These are phyloP conservation scores for Polygonum aviculare DNA, from an alignment of 148 eudicot genomes.

Conservation along the genomic window DNA sequence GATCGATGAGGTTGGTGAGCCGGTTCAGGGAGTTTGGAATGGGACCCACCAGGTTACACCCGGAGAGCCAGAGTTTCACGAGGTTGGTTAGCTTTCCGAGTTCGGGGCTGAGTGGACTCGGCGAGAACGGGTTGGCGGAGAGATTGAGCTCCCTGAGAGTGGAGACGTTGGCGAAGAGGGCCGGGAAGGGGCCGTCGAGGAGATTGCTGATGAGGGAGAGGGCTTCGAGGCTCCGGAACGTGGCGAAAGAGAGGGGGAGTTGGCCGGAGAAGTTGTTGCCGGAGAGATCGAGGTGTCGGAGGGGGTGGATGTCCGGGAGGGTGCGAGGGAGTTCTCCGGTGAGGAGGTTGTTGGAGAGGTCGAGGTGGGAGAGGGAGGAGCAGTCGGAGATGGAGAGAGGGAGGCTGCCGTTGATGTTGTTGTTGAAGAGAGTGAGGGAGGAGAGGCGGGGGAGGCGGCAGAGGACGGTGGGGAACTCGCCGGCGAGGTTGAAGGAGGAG, in stretches of 20 bases:
- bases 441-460: constrained; percentile 40
- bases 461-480: constrained; percentile 49
- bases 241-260: constrained; percentile 42
- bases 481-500: constrained; percentile 31
- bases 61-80: constrained; percentile 45
- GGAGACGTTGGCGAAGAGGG: constrained; percentile 37
- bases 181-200: constrained; percentile 53
- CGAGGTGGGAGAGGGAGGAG: constrained; percentile 25
- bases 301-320: constrained; percentile 29
- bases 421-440: constrained; percentile 32
- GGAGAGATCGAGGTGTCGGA: constrained; percentile 40
- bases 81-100: constrained; percentile 42
- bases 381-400: constrained; percentile 33
- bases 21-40: constrained; percentile 54
- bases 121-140: constrained; percentile 46
- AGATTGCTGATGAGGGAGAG: constrained; percentile 43
- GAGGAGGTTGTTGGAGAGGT: constrained; percentile 42
- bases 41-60: constrained; percentile 40
- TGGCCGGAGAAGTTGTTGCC: constrained; percentile 70
- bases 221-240: constrained; percentile 35
- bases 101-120: constrained; percentile 47
- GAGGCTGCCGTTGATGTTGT: constrained; percentile 43
- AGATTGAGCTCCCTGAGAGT: constrained; percentile 47
- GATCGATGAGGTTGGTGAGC: constrained; percentile 29
- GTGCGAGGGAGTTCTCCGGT: constrained; percentile 33